Conservation (phyloP, 768 basidiomycete species). For the Tulasnella sp. region DNA sequence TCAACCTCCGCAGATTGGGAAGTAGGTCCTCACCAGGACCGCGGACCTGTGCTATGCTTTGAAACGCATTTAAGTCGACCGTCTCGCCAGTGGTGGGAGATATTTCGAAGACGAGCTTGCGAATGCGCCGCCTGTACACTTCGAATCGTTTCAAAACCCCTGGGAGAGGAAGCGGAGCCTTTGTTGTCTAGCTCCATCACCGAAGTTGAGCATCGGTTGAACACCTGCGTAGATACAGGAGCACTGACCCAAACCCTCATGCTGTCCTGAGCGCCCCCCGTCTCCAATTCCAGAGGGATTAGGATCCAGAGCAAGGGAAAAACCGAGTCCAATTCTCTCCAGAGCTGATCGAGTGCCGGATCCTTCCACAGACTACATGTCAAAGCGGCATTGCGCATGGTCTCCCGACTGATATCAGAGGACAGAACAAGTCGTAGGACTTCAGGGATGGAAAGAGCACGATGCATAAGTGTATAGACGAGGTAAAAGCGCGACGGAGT, state of each 20-base stretch:
- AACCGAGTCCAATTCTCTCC: not conserved
- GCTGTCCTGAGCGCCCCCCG: too few relatives aligned
- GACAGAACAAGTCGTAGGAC: not conserved
- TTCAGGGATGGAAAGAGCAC: not conserved
- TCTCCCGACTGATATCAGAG: not conserved
- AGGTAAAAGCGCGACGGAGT: not conserved
- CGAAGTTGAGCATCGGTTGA: too few relatives aligned
- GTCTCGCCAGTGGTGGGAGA: not conserved
- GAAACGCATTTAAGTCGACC: not conserved
- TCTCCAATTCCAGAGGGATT: not conserved
- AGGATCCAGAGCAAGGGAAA: not conserved
- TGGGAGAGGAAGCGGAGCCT: not conserved
- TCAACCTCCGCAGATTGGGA: not conserved
- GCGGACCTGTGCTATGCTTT: not conserved
- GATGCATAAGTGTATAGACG: not conserved
- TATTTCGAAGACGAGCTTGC: not conserved
- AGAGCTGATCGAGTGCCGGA: not conserved
- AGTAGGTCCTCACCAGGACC: not conserved
- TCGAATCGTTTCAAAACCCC: not conserved
- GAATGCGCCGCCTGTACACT: not conserved
- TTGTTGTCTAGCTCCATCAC: too few relatives aligned
- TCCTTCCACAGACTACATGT: not conserved
- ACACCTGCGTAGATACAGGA: too few relatives aligned
- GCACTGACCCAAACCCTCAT: not conserved
- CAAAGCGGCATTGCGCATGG: not conserved